phyloP scores from a whole-genome alignment of 768 basidiomycete genomes.

The Paxillus ammoniavirescens region DNA sequence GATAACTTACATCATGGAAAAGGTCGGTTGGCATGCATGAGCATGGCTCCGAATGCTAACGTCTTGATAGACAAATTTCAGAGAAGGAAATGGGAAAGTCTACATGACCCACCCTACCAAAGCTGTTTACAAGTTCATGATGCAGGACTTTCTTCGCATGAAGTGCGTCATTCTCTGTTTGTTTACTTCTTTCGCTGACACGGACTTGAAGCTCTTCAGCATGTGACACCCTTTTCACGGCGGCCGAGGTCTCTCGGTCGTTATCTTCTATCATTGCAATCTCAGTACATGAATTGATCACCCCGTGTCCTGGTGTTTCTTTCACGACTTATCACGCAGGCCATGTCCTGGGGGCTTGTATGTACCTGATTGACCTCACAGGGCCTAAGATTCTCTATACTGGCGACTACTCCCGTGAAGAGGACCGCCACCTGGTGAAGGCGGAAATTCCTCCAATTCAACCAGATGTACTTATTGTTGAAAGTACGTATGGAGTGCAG shows the following conservation, averaged over 20 bases:
- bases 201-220: conserved; percentile 47
- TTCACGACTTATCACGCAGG: conserved; percentile 98
- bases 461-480: conserved; percentile 93
- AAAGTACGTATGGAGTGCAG: conserved; percentile 96
- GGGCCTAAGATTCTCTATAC: conserved; percentile 94
- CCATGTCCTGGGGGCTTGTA: conserved; percentile 95
- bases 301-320: conserved; percentile 84
- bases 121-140: conserved; percentile 95
- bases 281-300: conserved; percentile 87
- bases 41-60: not conserved
- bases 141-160: conserved; percentile 95
- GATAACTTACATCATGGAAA: conserved; percentile 94
- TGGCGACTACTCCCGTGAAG: conserved; percentile 95
- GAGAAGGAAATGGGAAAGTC: conserved; percentile 92
- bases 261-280: conserved; percentile 81
- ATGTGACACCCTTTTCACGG: conserved; percentile 72
- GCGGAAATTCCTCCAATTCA: conserved; percentile 88
- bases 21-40: conserved; percentile 48
- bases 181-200: not conserved
- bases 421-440: conserved; percentile 93
- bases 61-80: conserved; percentile 83
- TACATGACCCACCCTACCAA: conserved; percentile 99
- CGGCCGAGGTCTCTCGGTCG: conserved; percentile 76
- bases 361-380: conserved; percentile 95
- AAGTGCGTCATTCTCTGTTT: conserved; percentile 48